A percentile compares a stretch with the other conserved stretches of the same genome.
Evolutionary conservation across 768 basidiomycete species (phyloP).

Genomic region (Calocera cornea): DNA sequence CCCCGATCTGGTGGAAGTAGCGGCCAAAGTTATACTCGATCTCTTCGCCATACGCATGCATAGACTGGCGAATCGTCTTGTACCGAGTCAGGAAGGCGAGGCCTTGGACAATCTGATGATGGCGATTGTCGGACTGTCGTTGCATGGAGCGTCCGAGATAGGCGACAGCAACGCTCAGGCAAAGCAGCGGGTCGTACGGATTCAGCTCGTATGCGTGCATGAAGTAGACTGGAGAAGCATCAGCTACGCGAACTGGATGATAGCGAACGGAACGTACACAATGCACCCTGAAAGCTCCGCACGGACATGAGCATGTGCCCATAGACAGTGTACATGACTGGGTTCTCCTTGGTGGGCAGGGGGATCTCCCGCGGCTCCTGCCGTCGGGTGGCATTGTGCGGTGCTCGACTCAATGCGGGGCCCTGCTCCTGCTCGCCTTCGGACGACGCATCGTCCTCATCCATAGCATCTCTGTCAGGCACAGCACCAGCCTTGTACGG

Average conservation of each 20-base stretch:
- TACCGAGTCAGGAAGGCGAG: conserved; percentile 79
- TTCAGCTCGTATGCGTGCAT: conserved; percentile 78
- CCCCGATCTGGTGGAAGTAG: conserved; percentile 86
- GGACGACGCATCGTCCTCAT: conserved; percentile 28
- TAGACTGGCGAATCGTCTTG: conserved; percentile 42
- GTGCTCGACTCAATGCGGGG: conserved; percentile 18
- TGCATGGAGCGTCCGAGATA: conserved; percentile 87
- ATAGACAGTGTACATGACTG: conserved; percentile 57
- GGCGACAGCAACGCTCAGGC: conserved; percentile 66
- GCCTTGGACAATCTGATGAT: conserved; percentile 77
- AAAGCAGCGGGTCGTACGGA: conserved; percentile 72
- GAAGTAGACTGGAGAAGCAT: conserved; percentile 52
- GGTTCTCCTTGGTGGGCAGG: conserved; percentile 49
- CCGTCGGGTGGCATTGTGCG: conserved; percentile 14
- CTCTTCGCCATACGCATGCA: conserved; percentile 41
- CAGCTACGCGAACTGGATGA: not conserved
- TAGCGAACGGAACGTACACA: conserved; percentile 47
- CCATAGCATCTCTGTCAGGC: conserved; percentile 19
- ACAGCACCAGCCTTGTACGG: conserved; percentile 6
- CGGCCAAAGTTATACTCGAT: conserved; percentile 90
- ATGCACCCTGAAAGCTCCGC: conserved; percentile 78
- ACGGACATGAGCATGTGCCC: conserved; percentile 73
- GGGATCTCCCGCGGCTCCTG: conserved; percentile 29
- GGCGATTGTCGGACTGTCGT: conserved; percentile 84
- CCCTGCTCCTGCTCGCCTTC: conserved; percentile 27